Evolutionary conservation across 139 green algal species (phyloP).

Genomic region (Chlamydomonas sp.): DNA sequence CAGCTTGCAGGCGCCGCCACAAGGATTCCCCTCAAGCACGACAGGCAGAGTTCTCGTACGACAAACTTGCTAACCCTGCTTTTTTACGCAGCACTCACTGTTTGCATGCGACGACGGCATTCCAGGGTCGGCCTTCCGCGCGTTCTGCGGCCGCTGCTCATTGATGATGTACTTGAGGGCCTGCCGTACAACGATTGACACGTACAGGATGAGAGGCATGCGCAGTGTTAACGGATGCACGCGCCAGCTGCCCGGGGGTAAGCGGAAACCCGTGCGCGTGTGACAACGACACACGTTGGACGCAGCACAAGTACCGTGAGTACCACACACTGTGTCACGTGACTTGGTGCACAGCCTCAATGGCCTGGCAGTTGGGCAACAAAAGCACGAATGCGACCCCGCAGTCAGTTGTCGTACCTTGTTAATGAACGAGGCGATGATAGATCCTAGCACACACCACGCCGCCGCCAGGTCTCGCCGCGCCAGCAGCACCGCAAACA

Average conservation of each 20-base stretch:
- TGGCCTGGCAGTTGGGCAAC: neutral
- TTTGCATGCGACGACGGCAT: slow-evolving; percentile 67
- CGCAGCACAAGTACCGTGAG: neutral
- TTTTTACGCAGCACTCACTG: slow-evolving; percentile 44
- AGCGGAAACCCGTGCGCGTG: neutral
- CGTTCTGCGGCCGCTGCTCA: slow-evolving; percentile 64
- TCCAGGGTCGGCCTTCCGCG: slow-evolving; percentile 68
- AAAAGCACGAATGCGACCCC: neutral
- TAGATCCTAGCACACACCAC: slow-evolving; percentile 73
- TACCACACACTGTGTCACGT: neutral
- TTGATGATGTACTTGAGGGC: slow-evolving; percentile 81
- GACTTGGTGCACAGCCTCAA: neutral
- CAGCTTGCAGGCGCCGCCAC: too few relatives aligned
- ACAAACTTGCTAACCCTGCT: neutral
- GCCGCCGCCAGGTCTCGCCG: slow-evolving; percentile 56
- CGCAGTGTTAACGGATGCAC: neutral
- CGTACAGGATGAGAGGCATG: neutral
- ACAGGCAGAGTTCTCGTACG: neutral
- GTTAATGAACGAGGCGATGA: slow-evolving; percentile 67
- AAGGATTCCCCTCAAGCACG: too few relatives aligned
- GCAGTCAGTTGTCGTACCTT: slow-evolving; percentile 52
- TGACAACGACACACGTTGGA: too few relatives aligned
- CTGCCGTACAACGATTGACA: slow-evolving; percentile 24
- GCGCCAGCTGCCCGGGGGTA: neutral
- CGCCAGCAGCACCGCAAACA: slow-evolving; percentile 57